A percentile compares a stretch with the other conserved stretches of the same genome.
phyloP scores from a whole-genome alignment of 768 basidiomycete species.

The Ramaria sp. region DNA sequence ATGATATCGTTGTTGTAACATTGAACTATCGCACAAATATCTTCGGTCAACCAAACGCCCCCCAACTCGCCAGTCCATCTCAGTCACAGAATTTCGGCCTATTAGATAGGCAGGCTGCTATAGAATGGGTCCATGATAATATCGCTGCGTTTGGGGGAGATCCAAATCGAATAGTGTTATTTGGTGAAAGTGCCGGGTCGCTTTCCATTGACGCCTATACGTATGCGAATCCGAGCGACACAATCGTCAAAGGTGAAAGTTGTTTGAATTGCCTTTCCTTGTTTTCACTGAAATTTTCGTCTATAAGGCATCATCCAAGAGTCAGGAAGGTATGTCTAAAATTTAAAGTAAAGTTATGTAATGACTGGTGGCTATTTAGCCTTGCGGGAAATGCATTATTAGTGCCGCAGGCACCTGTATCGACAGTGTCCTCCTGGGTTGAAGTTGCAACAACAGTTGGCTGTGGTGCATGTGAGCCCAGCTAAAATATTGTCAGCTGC shows the following conservation, averaged over 20 bases:
- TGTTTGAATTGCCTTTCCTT: not conserved
- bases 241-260: conserved; percentile 3
- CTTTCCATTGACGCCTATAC: conserved; percentile 1
- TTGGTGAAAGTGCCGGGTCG: conserved; percentile 2
- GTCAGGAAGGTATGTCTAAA: conserved; percentile 4
- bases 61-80: conserved; percentile 20
- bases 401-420: not conserved
- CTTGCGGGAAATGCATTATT: conserved; percentile 6
- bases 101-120: conserved; percentile 28
- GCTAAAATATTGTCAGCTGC: not conserved
- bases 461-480: not conserved
- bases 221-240: conserved; percentile 7
- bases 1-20: conserved; percentile 2
- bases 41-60: conserved; percentile 29
- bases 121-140: conserved; percentile 37
- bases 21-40: conserved; percentile 29
- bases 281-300: not conserved
- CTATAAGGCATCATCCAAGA: conserved; percentile 5
- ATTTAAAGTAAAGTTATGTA: not conserved
- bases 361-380: not conserved
- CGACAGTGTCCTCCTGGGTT: conserved; percentile 1
- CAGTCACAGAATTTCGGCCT: conserved; percentile 28
- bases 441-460: conserved; percentile 6
- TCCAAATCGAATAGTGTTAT: conserved; percentile 16
- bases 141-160: conserved; percentile 39